Percentiles rank a stretch among this genome's conserved stretches.
Evolutionary conservation across 2,329 filamentous ascomycete species (phyloP).

Genomic region (Neopestalotiopsis sp.): DNA sequence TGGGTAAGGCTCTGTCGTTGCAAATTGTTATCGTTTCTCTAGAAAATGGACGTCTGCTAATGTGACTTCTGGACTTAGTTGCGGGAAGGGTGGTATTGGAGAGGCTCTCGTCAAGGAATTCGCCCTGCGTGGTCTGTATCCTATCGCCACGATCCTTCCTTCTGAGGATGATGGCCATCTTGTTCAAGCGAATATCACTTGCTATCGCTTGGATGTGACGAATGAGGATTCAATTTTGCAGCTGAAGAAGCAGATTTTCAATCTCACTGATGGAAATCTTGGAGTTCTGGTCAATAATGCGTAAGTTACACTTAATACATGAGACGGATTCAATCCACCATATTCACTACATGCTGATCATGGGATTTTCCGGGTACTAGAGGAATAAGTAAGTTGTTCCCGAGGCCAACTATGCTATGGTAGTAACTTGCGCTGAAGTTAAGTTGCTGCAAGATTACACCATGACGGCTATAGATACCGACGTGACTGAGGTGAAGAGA

Average conservation of each 20-base stretch:
- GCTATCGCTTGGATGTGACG: constrained; percentile 23
- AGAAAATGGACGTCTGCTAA: constrained; percentile 8
- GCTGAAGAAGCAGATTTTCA: neutral
- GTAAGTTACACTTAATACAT: constrained; percentile 19
- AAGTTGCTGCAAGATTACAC: constrained; percentile 26
- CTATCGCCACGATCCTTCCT: constrained; percentile 26
- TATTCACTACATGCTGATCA: neutral
- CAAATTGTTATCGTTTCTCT: neutral
- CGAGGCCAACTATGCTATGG: neutral
- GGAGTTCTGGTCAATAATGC: constrained; percentile 24
- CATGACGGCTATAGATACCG: constrained; percentile 33
- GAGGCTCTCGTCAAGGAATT: constrained; percentile 26
- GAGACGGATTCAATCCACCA: neutral
- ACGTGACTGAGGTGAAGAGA: constrained; percentile 21
- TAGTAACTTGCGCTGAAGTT: neutral
- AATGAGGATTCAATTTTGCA: constrained; percentile 17
- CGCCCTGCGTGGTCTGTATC: neutral
- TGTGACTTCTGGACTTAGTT: constrained; percentile 17
- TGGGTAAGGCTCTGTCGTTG: constrained; percentile 11
- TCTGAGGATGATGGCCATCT: constrained; percentile 22
- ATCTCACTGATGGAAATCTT: constrained; percentile 17
- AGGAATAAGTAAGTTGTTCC: constrained; percentile 3
- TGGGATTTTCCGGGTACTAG: neutral
- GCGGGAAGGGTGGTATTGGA: constrained; percentile 28
- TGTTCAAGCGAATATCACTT: constrained; percentile 15